phyloP scores from a whole-genome alignment of 768 basidiomycete species.

The Boletellus sp. region DNA sequence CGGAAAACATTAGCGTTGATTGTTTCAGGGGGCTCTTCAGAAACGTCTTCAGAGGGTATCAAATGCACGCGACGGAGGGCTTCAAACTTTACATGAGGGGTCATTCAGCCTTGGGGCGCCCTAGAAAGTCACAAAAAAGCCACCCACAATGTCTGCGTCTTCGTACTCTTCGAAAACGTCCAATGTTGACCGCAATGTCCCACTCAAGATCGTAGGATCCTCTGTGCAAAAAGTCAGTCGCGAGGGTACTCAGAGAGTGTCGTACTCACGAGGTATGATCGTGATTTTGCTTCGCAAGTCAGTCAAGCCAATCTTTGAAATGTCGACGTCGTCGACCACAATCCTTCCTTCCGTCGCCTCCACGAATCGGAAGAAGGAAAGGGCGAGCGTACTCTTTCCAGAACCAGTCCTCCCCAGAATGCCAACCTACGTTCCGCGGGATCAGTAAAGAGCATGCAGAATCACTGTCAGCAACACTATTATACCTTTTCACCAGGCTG shows the following conservation, averaged over 20 bases:
- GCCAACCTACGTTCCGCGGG: conserved; percentile 45
- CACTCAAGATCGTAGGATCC: conserved; percentile 87
- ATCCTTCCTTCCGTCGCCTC: conserved; percentile 78
- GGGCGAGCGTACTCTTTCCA: conserved; percentile 77
- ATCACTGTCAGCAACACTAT: neutral
- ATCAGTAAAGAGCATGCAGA: neutral
- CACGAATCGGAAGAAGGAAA: conserved; percentile 90
- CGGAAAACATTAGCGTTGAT: conserved; percentile 77
- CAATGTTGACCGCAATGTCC: conserved; percentile 72
- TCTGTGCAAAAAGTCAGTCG: conserved; percentile 40
- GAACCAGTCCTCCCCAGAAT: conserved; percentile 68
- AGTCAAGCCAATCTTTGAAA: conserved; percentile 73
- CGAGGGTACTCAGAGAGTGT: neutral
- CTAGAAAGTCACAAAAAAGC: neutral
- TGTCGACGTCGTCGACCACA: conserved; percentile 73
- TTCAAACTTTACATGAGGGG: conserved; percentile 52
- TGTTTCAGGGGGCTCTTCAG: conserved; percentile 34
- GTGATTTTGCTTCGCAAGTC: conserved; percentile 77
- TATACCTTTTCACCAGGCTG: conserved; percentile 70
- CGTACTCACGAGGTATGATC: conserved; percentile 63
- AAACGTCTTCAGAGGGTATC: conserved; percentile 55
- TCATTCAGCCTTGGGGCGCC: neutral
- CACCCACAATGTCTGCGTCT: conserved; percentile 72
- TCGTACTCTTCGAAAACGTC: conserved; percentile 87
- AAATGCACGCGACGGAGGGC: conserved; percentile 81